A percentile compares a stretch with the other conserved stretches of the same genome.
phyloP scores from a whole-genome alignment of 1,284 basidiomycete species.

The Testicularia cyperi region DNA sequence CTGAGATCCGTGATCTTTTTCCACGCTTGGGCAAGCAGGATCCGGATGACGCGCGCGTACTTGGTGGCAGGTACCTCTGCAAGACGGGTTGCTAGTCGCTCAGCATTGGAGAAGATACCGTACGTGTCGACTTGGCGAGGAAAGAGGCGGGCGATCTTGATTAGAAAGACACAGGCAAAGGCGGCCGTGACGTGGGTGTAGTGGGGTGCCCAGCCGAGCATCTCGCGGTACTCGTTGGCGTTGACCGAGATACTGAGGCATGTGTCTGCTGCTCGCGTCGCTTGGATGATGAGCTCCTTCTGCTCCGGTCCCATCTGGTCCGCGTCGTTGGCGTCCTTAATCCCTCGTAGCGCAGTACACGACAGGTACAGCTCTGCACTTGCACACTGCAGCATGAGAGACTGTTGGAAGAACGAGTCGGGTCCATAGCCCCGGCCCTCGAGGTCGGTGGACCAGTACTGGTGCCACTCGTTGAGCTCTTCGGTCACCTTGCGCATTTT shows the following conservation, averaged over 20 bases:
- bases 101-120: conserved; percentile 74
- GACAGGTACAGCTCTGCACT: conserved; percentile 91
- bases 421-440: conserved; percentile 76
- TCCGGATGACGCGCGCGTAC: conserved; percentile 35
- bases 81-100: conserved; percentile 77
- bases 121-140: conserved; percentile 75
- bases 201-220: conserved; percentile 83
- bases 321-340: conserved; percentile 69
- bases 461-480: conserved; percentile 84
- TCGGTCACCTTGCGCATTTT: conserved; percentile 81
- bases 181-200: conserved; percentile 87
- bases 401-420: conserved; percentile 77
- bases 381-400: conserved; percentile 80
- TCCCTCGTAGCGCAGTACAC: conserved; percentile 81
- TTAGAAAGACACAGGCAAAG: conserved; percentile 85
- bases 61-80: conserved; percentile 74
- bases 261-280: conserved; percentile 82
- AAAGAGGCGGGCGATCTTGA: conserved; percentile 87
- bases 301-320: conserved; percentile 93
- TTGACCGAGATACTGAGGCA: conserved; percentile 78
- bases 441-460: conserved; percentile 77
- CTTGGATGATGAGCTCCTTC: conserved; percentile 87
- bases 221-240: conserved; percentile 74
- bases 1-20: conserved; percentile 42
- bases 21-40: conserved; percentile 34